These are phyloP conservation scores for Trebouxiophyceae sp. DNA, from an alignment of 163 green algal genomes.

Conservation along the genomic window DNA sequence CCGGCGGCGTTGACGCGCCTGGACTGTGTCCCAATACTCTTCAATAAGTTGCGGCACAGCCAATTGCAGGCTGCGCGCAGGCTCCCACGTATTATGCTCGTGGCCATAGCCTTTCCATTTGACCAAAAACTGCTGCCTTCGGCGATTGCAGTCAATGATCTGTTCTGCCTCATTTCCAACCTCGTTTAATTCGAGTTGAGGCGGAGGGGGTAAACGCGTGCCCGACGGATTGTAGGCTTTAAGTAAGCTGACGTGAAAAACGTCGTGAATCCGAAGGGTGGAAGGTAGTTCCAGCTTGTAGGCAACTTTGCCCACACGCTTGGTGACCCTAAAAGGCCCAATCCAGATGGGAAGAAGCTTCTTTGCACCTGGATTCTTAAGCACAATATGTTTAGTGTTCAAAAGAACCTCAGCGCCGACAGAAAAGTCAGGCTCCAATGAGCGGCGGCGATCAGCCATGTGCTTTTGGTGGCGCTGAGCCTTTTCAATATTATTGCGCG, in stretches of 20 bases:
- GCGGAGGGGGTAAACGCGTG: too few species aligned
- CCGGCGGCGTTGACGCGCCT: too few species aligned
- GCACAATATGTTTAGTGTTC: slow-evolving; percentile 22
- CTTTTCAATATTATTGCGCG: slow-evolving; percentile 6
- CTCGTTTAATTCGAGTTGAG: too few species aligned
- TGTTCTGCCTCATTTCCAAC: too few species aligned
- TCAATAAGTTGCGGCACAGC: too few species aligned
- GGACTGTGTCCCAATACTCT: too few species aligned
- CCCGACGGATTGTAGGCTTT: slow-evolving; percentile 14
- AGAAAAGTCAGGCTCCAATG: slow-evolving; percentile 11
- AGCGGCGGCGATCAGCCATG: slow-evolving; percentile 13
- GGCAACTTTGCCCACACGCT: slow-evolving; percentile 9
- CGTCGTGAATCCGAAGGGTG: slow-evolving; percentile 18
- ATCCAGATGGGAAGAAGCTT: slow-evolving; percentile 33
- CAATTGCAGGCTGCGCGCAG: too few species aligned
- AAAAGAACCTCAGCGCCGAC: slow-evolving; percentile 27
- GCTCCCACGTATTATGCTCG: too few species aligned
- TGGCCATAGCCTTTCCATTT: too few species aligned
- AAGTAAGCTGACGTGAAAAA: slow-evolving; percentile 26
- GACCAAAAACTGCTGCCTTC: too few species aligned
- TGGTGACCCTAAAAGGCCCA: slow-evolving; percentile 23
- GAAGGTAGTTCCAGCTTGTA: slow-evolving; percentile 20
- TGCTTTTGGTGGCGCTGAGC: slow-evolving; percentile 18
- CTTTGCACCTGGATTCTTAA: neutral
- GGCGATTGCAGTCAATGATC: too few species aligned